A percentile compares a stretch with the other conserved stretches of the same genome.
Evolutionary conservation across 768 basidiomycete species (phyloP).

Genomic region (Dictyophora rubrovolvata): DNA sequence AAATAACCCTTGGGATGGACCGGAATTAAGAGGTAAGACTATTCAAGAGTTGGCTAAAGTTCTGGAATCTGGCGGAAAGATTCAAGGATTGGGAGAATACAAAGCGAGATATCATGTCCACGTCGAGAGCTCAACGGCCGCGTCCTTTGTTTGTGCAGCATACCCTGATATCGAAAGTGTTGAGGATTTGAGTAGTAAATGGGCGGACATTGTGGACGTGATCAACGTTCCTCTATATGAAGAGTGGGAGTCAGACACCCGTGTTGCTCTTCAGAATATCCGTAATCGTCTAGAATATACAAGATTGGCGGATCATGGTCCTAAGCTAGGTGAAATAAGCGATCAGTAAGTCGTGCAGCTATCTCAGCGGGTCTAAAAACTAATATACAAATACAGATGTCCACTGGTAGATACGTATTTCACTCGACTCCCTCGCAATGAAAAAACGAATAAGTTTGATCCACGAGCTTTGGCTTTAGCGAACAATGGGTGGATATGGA

Average conservation of each 20-base stretch:
- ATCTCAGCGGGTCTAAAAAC: background rate
- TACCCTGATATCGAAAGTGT: constrained; percentile 38
- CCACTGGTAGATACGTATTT: constrained; percentile 91
- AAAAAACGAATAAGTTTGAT: constrained; percentile 32
- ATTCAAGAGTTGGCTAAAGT: constrained; percentile 58
- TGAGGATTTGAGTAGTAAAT: constrained; percentile 54
- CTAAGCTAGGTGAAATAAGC: constrained; percentile 72
- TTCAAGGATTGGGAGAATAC: constrained; percentile 50
- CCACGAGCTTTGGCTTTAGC: constrained; percentile 65
- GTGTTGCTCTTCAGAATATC: constrained; percentile 62
- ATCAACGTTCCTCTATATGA: constrained; percentile 82
- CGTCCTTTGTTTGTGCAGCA: constrained; percentile 66
- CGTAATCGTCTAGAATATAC: constrained; percentile 70
- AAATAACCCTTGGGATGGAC: constrained; percentile 50
- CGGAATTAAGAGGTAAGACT: constrained; percentile 46
- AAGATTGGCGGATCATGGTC: constrained; percentile 74
- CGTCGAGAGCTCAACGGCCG: constrained; percentile 55
- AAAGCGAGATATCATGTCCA: constrained; percentile 58
- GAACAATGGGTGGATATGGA: constrained; percentile 99
- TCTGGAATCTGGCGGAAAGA: constrained; percentile 39
- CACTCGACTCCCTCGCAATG: constrained; percentile 56
- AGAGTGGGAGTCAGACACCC: constrained; percentile 80
- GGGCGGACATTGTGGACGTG: constrained; percentile 72
- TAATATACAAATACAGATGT: constrained; percentile 32
- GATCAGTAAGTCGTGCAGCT: constrained; percentile 41